Evolutionary conservation across 176 grass and related monocot species (phyloP).

Genomic region (Dendrocalamus sinicus): DNA sequence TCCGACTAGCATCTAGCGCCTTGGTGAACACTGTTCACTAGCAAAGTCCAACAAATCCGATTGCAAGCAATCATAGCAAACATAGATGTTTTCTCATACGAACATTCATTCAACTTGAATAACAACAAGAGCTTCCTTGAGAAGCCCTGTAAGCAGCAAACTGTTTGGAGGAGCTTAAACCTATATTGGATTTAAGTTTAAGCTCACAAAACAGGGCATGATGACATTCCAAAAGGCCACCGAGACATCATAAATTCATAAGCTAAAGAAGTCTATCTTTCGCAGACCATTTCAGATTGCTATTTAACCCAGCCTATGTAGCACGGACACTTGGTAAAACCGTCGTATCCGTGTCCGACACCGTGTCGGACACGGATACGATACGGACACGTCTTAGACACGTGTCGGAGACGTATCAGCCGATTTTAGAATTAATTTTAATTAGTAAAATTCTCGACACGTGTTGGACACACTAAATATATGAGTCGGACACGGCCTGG

Average conservation of each 20-base stretch:
- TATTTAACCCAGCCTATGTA: conserved; percentile 11
- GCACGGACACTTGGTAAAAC: too few species aligned
- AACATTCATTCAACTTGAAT: conserved; percentile 15
- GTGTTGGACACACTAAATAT: too few species aligned
- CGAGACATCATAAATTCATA: not conserved
- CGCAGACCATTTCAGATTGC: not conserved
- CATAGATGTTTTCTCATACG: not conserved
- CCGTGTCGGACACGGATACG: too few species aligned
- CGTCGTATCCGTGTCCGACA: too few species aligned
- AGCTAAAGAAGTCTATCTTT: conserved; percentile 25
- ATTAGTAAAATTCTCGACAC: too few species aligned
- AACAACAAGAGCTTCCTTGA: not conserved
- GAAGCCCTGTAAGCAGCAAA: not conserved
- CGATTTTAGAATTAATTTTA: too few species aligned
- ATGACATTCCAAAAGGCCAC: not conserved
- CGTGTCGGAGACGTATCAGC: too few species aligned
- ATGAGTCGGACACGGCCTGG: too few species aligned
- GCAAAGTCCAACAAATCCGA: not conserved
- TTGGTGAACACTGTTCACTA: not conserved
- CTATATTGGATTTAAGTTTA: not conserved
- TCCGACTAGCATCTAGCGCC: too few species aligned
- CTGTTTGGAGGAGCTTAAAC: not conserved
- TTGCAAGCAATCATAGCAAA: conserved; percentile 8
- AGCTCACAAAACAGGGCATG: not conserved
- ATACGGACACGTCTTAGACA: too few species aligned